Percentiles rank a stretch among this genome's conserved stretches.
These are phyloP conservation scores for sorghum (Sorghum bicolor) DNA, from an alignment of 176 grass and related monocot genomes.

Conservation along the genomic window DNA sequence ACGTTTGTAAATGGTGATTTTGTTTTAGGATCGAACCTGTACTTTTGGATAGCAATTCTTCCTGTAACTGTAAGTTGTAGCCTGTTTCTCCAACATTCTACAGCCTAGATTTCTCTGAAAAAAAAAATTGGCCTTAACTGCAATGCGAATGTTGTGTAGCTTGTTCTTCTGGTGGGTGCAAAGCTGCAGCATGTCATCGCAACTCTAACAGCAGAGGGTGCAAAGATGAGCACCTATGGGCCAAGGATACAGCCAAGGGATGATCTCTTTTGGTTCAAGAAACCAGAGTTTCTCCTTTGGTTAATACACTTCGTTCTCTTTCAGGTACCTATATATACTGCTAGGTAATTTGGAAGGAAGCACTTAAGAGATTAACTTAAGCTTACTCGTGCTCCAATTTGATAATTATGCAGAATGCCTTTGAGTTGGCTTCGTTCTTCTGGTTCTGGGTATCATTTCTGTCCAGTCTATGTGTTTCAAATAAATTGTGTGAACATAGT, in stretches of 20 bases:
- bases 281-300: conserved; percentile 81
- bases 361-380: neutral
- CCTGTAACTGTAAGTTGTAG: conserved; percentile 62
- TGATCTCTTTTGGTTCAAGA: conserved; percentile 99
- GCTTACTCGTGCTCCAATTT: conserved; percentile 13
- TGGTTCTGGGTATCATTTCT: conserved; percentile 95
- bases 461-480: neutral
- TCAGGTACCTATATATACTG: conserved; percentile 49
- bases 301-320: conserved; percentile 97
- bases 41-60: conserved; percentile 99
- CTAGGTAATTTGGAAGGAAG: conserved; percentile 30
- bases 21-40: conserved; percentile 88
- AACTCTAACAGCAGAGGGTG: conserved; percentile 80
- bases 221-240: conserved; percentile 60
- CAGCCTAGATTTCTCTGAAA: neutral
- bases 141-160: conserved; percentile 40
- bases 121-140: conserved; percentile 2
- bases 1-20: neutral
- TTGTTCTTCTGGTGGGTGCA: conserved; percentile 93
- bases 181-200: conserved; percentile 96
- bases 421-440: conserved; percentile 98
- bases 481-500: neutral
- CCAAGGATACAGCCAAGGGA: conserved; percentile 73
- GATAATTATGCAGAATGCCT: conserved; percentile 77
- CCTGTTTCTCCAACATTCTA: neutral